Conservation (phyloP, 2,329 filamentous ascomycete genomes). For the Clonostachys rhizophaga region DNA sequence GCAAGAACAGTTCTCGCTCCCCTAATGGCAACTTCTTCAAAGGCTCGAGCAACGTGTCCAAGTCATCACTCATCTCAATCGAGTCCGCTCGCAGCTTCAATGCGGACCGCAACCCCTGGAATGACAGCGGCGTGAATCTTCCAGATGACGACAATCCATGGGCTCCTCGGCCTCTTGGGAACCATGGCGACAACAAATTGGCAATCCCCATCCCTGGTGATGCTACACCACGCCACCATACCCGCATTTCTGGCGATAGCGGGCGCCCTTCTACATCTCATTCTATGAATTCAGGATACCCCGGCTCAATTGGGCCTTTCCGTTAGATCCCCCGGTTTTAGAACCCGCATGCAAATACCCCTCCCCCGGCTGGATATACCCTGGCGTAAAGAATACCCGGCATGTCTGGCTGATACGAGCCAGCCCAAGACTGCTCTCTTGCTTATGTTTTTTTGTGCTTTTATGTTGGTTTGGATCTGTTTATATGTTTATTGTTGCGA, state of each 20-base stretch:
- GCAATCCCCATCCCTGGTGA: constrained; percentile 70
- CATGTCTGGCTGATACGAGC: constrained; percentile 24
- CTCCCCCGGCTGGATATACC: constrained; percentile 59
- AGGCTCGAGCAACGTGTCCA: constrained; percentile 84
- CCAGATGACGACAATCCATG: constrained; percentile 77
- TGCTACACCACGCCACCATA: constrained; percentile 76
- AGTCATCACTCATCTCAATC: constrained; percentile 92
- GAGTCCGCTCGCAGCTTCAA: constrained; percentile 89
- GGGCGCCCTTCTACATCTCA: constrained; percentile 91
- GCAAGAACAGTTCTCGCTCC: constrained; percentile 89
- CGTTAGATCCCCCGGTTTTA: constrained; percentile 62
- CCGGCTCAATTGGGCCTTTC: constrained; percentile 85
- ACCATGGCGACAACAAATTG: constrained; percentile 60
- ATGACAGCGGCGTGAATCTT: constrained; percentile 93
- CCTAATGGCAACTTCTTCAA: constrained; percentile 85
- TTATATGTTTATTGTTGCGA: constrained; percentile 1
- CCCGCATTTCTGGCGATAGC: constrained; percentile 83
- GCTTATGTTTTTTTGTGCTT: constrained; percentile 11
- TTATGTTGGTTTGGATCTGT: constrained; percentile 5
- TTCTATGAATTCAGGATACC: constrained; percentile 95
- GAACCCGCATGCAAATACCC: constrained; percentile 49
- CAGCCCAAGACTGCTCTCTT: constrained; percentile 1
- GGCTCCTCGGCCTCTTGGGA: constrained; percentile 58
- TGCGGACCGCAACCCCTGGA: constrained; percentile 95
- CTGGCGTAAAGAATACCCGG: constrained; percentile 56